Percentiles rank a stretch among this genome's conserved stretches.
Evolutionary conservation across 495 filamentous ascomycete genomes (phyloP).

Genomic region (Penicillium cinerascens): DNA sequence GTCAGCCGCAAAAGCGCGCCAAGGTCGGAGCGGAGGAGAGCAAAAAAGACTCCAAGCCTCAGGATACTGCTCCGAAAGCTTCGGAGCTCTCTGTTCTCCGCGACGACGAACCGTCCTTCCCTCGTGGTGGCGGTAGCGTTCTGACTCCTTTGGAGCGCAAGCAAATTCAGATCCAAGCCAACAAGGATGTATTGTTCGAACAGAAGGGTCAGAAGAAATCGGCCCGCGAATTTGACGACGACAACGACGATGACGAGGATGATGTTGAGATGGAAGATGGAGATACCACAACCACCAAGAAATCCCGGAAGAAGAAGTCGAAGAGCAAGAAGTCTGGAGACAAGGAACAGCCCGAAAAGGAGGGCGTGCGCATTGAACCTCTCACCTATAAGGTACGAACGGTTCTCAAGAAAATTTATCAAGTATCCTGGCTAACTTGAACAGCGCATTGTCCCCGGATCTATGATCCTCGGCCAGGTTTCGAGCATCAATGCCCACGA

Average conservation of each 20-base stretch:
- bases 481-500: slow-evolving; percentile 75
- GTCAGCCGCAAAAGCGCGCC: slow-evolving; percentile 45
- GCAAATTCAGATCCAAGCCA: slow-evolving; percentile 92
- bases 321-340: slow-evolving; percentile 48
- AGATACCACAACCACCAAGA: slow-evolving; percentile 43
- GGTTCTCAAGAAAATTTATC: neutral
- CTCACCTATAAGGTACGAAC: slow-evolving; percentile 78
- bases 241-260: slow-evolving; percentile 40
- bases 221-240: slow-evolving; percentile 37
- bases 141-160: slow-evolving; percentile 93
- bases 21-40: slow-evolving; percentile 42
- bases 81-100: slow-evolving; percentile 52
- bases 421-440: slow-evolving; percentile 32
- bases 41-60: slow-evolving; percentile 32
- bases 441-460: slow-evolving; percentile 76
- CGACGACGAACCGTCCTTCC: slow-evolving; percentile 84
- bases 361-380: slow-evolving; percentile 71
- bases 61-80: slow-evolving; percentile 34
- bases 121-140: slow-evolving; percentile 85
- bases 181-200: slow-evolving; percentile 89
- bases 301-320: slow-evolving; percentile 45
- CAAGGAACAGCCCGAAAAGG: slow-evolving; percentile 46
- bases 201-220: slow-evolving; percentile 58
- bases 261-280: slow-evolving; percentile 48
- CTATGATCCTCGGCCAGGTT: slow-evolving; percentile 82